phyloP scores from a whole-genome alignment of 345 rosid genomes.

The Syzygium oleosum region DNA sequence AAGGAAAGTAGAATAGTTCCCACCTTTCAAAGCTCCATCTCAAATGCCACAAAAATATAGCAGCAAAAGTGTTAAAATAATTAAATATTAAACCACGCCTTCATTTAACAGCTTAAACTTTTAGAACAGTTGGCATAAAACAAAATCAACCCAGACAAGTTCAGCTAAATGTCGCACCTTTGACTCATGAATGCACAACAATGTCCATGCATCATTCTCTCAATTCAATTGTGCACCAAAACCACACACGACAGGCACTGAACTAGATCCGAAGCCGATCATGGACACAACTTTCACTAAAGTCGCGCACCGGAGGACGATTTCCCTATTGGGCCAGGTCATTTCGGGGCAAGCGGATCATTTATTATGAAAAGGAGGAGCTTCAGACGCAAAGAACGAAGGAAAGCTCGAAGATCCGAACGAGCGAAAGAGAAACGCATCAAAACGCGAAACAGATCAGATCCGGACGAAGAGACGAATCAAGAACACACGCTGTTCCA shows the following conservation, averaged over 20 bases:
- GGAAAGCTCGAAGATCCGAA: background rate
- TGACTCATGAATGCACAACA: background rate
- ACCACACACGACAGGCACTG: background rate
- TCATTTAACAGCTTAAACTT: too few species aligned
- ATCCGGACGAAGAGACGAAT: constrained; percentile 18
- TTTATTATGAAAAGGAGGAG: too few species aligned
- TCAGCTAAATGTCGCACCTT: background rate
- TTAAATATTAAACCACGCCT: background rate
- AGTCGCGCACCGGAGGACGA: background rate
- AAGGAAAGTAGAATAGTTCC: background rate
- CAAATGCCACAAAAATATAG: background rate
- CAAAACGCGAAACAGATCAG: constrained; percentile 2
- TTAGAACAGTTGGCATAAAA: background rate
- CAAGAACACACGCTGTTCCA: background rate
- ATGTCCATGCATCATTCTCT: constrained; percentile 17
- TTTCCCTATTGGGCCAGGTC: too few species aligned
- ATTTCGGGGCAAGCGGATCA: too few species aligned
- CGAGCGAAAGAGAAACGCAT: background rate
- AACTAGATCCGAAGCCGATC: background rate
- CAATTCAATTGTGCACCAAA: constrained; percentile 4
- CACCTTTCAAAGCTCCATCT: background rate
- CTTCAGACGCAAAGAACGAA: background rate
- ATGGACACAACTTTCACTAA: background rate
- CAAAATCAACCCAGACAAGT: background rate
- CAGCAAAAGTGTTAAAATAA: background rate